Evolutionary conservation across 2,329 filamentous ascomycete species (phyloP), one percentile per base, ranked within the genome.

Genomic region (Cladosporium sp.): DNA sequence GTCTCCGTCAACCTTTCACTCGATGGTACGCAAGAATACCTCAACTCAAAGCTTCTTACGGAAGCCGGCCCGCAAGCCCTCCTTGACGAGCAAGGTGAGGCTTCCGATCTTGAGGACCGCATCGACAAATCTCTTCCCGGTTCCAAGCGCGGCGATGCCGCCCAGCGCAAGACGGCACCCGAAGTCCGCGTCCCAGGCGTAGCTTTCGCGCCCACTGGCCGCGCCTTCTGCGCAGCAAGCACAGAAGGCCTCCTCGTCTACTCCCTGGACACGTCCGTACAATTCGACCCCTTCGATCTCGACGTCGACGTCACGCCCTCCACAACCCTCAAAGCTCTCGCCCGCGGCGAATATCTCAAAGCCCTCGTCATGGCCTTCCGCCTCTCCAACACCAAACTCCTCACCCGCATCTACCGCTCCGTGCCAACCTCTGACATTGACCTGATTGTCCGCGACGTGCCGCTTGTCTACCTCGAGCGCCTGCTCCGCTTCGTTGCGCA

Each of bases 301-400:
- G 91, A 95, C 69, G 87, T 97, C 66, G 87, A 88, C 58, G 88
- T 98, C 60, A 98, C 93, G 4, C 92, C 92, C 0, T 84, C 87
- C 1, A 90, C 64, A 16, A 77, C 74, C 0, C 65, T 77, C 4
- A 64, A 86, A 2, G 93, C 90, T 0, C 77, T 97, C 0, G 77
- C 85, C 53, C 83, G 90, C 52, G 81, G 80, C 57, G 88, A 95
- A 66, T 95, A 88, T 69, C 80, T 97, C 58, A 95, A 93, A 72
- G 92, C 93, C 1, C 76, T 98, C 5, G 84, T 96, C 58, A 98
- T 98, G 93, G 87, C 91, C 1, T 98, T 98, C 78, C 86, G 95
- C 5, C 83, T 98, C 54, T 96, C 95, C 72, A 89, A 95, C 68
- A 79, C 83, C 4, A 82, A 84, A 18, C 77, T 98, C 43, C 83